Conservation (phyloP, 169 alveolate species). For the Plasmodium vivax region DNA sequence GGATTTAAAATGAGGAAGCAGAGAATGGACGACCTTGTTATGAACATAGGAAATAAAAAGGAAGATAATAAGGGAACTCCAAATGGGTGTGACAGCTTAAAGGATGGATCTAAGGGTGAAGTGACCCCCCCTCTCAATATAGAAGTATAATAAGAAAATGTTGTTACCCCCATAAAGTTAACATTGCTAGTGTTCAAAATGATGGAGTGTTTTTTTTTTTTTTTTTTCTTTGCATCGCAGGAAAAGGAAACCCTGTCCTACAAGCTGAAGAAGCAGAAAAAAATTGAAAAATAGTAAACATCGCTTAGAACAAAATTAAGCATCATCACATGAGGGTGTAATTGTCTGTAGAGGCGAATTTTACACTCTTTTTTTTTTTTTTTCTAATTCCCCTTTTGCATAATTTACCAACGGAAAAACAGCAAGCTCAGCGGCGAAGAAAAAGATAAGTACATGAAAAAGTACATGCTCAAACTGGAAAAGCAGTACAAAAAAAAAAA, state of each 20-base stretch:
- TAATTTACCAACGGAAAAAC: neutral
- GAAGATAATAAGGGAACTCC: neutral
- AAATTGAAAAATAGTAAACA: slow-evolving; percentile 68
- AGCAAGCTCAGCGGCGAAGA: slow-evolving; percentile 54
- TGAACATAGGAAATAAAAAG: slow-evolving; percentile 28
- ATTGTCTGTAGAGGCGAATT: neutral
- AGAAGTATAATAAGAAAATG: slow-evolving; percentile 14
- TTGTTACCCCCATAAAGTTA: neutral
- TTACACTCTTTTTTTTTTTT: slow-evolving; percentile 1
- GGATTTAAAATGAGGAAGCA: slow-evolving; percentile 35
- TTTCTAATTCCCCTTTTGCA: neutral
- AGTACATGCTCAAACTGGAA: slow-evolving; percentile 59
- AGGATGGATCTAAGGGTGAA: slow-evolving; percentile 10
- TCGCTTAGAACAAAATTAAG: neutral
- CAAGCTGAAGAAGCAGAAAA: slow-evolving; percentile 51
- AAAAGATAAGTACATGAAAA: slow-evolving; percentile 65
- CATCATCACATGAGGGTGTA: neutral
- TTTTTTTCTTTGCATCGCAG: neutral
- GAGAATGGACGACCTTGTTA: slow-evolving; percentile 21
- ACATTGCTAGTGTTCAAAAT: neutral
- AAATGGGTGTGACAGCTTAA: neutral
- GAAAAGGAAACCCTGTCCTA: slow-evolving; percentile 64
- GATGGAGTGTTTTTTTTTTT: neutral
- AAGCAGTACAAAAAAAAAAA: slow-evolving; percentile 55
- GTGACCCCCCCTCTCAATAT: neutral